Base-by-base conservation (phyloP, 768 basidiomycete species). In the Bullera alba region DNA sequence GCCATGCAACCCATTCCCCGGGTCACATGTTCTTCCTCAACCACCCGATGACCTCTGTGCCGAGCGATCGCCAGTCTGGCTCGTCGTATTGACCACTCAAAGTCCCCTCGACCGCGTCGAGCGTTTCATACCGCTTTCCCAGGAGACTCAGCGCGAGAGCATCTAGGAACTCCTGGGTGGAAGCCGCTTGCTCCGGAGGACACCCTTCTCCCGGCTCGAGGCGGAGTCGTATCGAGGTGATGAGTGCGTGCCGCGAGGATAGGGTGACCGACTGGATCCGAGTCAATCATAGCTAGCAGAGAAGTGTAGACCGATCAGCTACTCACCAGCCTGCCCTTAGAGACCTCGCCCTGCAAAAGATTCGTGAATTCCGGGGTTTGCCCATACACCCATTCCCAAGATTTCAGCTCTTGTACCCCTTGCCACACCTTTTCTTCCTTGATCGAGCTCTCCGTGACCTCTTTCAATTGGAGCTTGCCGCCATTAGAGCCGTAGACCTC, bases 331-430 rank as follows among this genome's bases (percentile, higher is more conserved):
- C 61, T 46, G 8, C 76, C 77, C 69, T 77, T 77, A 14, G 61
- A 39, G 38, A 80, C 75, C 16, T 56, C 48, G 4, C 65, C 69
- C 26, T 68, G 41, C 5, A 81, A 35, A 2, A 75, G 76, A 62
- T 87, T 86, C 5, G 81, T 84, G 68, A 99, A 97, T 65, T 93
- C 86, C 35, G 92, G 91, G 0, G 92, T 93, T 65, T 92, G 87
- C 0, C 92, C 93, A 62, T 82, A 95, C 14, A 79, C 76, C 90
- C 92, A 97, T 19, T 87, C 79, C 95, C 95, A 96, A 28, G 79
- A 88, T 60, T 76, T 78, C 45, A 99, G 75, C 66, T 93, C 89
- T 0, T 75, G 72, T 70, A 87, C 83, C 5, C 86, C 85, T 23
- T 78, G 70, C 50, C 73, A 75, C 16, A 95, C 84, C 63, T 85